phyloP scores from a whole-genome alignment of 495 filamentous ascomycete species.

The Aspergillus bertholletiae region DNA sequence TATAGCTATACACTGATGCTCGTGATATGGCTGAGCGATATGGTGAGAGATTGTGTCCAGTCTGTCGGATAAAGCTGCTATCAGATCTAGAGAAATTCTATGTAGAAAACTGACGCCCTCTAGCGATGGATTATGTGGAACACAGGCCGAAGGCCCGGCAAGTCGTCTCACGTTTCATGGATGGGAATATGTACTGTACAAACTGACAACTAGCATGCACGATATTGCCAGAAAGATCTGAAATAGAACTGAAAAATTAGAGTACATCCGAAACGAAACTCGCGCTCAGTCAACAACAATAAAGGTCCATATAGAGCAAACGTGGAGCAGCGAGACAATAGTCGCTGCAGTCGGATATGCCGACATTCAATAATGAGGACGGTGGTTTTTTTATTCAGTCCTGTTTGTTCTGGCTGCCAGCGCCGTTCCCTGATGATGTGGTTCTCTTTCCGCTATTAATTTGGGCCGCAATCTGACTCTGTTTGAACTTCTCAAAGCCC shows the following conservation, averaged over 20 bases:
- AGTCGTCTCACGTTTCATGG: background rate
- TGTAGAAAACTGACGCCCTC: too few species aligned
- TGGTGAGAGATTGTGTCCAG: too few species aligned
- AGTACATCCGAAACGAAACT: background rate
- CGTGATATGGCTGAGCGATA: too few species aligned
- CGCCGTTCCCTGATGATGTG: slow-evolving; percentile 5
- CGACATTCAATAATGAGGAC: background rate
- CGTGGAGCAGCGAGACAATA: background rate
- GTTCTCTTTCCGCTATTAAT: slow-evolving; percentile 46
- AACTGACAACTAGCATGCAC: background rate
- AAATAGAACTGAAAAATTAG: background rate
- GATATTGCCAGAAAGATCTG: background rate
- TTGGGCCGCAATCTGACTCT: slow-evolving; percentile 63
- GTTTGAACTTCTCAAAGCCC: slow-evolving; percentile 61
- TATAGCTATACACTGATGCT: too few species aligned
- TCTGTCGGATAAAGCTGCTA: too few species aligned
- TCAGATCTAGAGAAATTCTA: too few species aligned
- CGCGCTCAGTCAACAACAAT: background rate
- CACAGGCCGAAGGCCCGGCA: too few species aligned
- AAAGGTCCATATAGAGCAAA: background rate
- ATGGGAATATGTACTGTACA: background rate
- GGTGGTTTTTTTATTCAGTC: background rate
- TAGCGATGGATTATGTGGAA: too few species aligned
- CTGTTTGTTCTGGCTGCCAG: slow-evolving; percentile 1
- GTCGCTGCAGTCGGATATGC: background rate